Evolutionary conservation across 192 early-diverging fungal species (phyloP).

Genomic region (Coemansia sp.): DNA sequence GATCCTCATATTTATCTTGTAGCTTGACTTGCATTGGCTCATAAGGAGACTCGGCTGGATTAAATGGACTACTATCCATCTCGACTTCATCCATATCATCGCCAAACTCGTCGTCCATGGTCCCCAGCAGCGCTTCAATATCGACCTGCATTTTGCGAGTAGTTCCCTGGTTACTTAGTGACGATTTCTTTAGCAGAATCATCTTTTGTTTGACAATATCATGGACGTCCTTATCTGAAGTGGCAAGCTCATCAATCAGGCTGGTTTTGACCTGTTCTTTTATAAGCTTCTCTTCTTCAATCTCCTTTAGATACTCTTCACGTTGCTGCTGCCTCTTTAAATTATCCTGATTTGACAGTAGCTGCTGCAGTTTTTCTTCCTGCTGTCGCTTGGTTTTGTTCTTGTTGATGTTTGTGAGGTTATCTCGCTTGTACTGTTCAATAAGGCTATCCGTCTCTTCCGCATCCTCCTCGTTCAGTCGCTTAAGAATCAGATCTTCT

Average conservation of each 20-base stretch:
- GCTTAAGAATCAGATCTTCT: constrained; percentile 74
- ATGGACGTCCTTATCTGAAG: constrained; percentile 46
- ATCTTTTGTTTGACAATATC: constrained; percentile 45
- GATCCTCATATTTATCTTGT: constrained; percentile 35
- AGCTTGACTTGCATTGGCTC: constrained; percentile 30
- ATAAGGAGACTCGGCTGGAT: constrained; percentile 49
- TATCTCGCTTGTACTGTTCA: constrained; percentile 71
- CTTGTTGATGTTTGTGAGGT: constrained; percentile 72
- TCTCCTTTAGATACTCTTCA: constrained; percentile 68
- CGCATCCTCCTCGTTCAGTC: constrained; percentile 83
- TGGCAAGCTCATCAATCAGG: constrained; percentile 70
- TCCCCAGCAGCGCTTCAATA: constrained; percentile 27
- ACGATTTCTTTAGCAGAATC: constrained; percentile 46
- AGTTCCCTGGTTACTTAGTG: constrained; percentile 31
- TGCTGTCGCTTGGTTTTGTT: constrained; percentile 55
- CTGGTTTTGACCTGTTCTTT: constrained; percentile 65
- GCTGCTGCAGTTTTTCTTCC: constrained; percentile 57
- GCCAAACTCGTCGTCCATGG: constrained; percentile 22
- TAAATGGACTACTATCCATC: constrained; percentile 25
- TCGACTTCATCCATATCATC: constrained; percentile 19
- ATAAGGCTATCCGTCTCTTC: constrained; percentile 76
- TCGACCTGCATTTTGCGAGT: constrained; percentile 27
- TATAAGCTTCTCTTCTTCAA: constrained; percentile 67
- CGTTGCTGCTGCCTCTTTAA: constrained; percentile 54
- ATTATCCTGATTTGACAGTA: constrained; percentile 54